Conservation (phyloP, 208 protist genomes). For the Kentomonas sorsogonicus region DNA sequence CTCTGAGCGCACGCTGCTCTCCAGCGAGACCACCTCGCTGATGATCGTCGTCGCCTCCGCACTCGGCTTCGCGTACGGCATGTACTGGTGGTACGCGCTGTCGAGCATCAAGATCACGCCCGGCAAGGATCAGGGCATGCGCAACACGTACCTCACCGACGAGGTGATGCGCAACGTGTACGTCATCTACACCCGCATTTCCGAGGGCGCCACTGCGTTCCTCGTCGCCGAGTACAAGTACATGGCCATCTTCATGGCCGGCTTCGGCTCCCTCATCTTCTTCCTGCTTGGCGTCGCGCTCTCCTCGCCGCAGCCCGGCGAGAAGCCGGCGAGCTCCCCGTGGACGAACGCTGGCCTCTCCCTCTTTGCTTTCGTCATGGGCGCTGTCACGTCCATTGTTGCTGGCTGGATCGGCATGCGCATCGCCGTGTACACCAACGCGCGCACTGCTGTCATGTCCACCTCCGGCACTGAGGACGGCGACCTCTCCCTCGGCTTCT, state of each 20-base stretch:
- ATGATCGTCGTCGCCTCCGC: slow-evolving; percentile 52
- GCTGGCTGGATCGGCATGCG: slow-evolving; percentile 88
- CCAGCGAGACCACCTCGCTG: slow-evolving; percentile 19
- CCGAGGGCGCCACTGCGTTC: slow-evolving; percentile 74
- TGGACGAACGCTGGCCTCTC: slow-evolving; percentile 65
- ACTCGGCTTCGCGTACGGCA: slow-evolving; percentile 64
- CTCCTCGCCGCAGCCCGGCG: slow-evolving; percentile 31
- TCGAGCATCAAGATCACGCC: slow-evolving; percentile 52
- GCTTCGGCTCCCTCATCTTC: slow-evolving; percentile 69
- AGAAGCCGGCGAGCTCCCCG: slow-evolving; percentile 20
- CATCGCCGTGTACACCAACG: slow-evolving; percentile 88
- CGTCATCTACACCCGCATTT: slow-evolving; percentile 73
- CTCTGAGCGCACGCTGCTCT: slow-evolving; percentile 23
- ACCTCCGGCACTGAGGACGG: slow-evolving; percentile 54
- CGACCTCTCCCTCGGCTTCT: slow-evolving; percentile 42
- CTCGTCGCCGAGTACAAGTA: slow-evolving; percentile 83
- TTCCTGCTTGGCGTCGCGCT: slow-evolving; percentile 69
- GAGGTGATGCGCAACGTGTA: slow-evolving; percentile 86
- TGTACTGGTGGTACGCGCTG: slow-evolving; percentile 80
- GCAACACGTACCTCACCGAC: slow-evolving; percentile 66
- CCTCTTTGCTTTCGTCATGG: slow-evolving; percentile 62
- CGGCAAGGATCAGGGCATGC: slow-evolving; percentile 52
- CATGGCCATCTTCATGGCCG: slow-evolving; percentile 77
- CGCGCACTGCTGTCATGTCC: slow-evolving; percentile 77
- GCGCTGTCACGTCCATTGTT: slow-evolving; percentile 71